Conservation (phyloP, 345 rosid genomes). For the Orychophragmus violaceus region DNA sequence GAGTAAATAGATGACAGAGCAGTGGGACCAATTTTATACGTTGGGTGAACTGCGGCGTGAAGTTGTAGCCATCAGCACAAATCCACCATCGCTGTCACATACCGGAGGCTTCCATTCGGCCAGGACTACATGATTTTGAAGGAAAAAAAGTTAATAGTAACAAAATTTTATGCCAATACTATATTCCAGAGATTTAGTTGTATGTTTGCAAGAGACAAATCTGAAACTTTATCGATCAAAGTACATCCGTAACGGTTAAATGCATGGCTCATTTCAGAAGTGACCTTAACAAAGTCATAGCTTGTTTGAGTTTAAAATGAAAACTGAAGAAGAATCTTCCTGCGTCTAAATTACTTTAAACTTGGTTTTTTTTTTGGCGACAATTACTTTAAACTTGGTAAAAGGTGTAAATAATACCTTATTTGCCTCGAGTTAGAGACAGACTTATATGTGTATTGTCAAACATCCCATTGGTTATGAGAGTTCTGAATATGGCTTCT, state of each 20-base stretch:
- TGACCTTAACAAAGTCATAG: constrained; percentile 42
- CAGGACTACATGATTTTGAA: constrained; percentile 51
- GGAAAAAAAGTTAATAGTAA: neutral
- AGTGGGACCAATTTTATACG: constrained; percentile 37
- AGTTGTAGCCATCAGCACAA: constrained; percentile 75
- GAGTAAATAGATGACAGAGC: too few relatives aligned
- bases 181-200: neutral
- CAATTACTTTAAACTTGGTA: neutral
- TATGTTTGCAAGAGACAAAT: neutral
- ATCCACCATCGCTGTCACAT: constrained; percentile 69
- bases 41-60: constrained; percentile 90
- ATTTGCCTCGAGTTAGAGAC: constrained; percentile 82
- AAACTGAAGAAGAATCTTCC: neutral
- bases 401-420: constrained; percentile 36
- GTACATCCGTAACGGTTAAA: constrained; percentile 90
- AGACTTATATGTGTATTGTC: constrained; percentile 76
- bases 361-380: too few relatives aligned
- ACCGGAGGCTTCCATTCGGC: constrained; percentile 94
- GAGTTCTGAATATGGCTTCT: constrained; percentile 78
- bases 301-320: neutral
- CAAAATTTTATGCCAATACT: neutral
- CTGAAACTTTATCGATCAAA: constrained; percentile 48
- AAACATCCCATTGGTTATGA: constrained; percentile 76
- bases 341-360: neutral
- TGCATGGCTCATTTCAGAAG: constrained; percentile 93